Evolutionary conservation across 495 filamentous ascomycete species (phyloP).

Genomic region (Parathielavia appendiculata): DNA sequence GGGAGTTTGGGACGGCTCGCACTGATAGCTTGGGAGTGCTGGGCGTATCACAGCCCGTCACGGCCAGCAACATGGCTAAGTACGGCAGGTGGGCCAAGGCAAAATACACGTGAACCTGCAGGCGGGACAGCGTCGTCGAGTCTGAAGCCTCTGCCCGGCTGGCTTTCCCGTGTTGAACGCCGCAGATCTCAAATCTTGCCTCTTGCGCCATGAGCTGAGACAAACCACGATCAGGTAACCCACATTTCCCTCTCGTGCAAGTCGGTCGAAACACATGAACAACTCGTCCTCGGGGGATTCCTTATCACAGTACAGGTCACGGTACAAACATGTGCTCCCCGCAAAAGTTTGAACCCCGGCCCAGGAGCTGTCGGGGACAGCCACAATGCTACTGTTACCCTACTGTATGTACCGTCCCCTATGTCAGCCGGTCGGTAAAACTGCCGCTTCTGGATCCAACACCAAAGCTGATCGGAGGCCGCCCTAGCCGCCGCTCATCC

Average conservation of each 20-base stretch:
- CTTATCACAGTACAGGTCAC: not conserved
- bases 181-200: no score
- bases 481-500: slow-evolving; percentile 7
- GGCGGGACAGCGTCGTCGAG: no score
- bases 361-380: slow-evolving; percentile 4
- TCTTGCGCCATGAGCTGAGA: no score
- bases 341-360: not conserved
- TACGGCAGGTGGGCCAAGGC: slow-evolving; percentile 15
- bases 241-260: no score
- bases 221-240: no score
- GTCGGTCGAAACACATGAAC: no score
- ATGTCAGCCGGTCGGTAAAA: no score
- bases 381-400: slow-evolving; percentile 8
- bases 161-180: no score
- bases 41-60: slow-evolving; percentile 6
- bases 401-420: no score
- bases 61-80: not conserved
- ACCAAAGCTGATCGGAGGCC: not conserved
- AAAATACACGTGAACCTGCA: not conserved
- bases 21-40: slow-evolving; percentile 5
- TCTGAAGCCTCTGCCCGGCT: no score
- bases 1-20: slow-evolving; percentile 8
- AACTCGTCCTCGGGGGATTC: not conserved
- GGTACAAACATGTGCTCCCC: not conserved
- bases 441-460: not conserved